Conservation (phyloP, 2,329 filamentous ascomycete species). For the Fusarium armeniacum region DNA sequence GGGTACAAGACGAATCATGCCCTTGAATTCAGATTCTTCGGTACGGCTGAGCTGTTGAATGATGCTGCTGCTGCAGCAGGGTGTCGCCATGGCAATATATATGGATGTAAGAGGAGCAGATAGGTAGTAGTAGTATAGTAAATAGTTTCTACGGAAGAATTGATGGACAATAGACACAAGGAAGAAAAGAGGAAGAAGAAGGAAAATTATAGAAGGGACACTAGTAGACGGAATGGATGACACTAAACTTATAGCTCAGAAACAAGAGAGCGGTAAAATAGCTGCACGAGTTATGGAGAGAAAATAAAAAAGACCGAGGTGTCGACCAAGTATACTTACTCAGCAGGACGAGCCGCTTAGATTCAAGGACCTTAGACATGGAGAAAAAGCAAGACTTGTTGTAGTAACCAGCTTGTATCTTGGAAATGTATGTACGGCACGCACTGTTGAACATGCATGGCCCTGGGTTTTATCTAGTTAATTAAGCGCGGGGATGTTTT, state of each 20-base stretch:
- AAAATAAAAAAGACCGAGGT: conserved; percentile 38
- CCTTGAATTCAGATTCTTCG: conserved; percentile 41
- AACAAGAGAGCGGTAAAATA: conserved; percentile 37
- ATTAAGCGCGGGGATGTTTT: conserved; percentile 29
- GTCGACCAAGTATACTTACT: conserved; percentile 32
- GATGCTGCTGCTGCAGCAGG: conserved; percentile 13
- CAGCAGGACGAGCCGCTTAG: conserved; percentile 38
- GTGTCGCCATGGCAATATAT: conserved; percentile 26
- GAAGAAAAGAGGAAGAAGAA: conserved; percentile 15
- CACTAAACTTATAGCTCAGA: conserved; percentile 38
- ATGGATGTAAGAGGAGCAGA: neutral
- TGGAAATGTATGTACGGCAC: conserved; percentile 2
- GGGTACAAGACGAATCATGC: conserved; percentile 36
- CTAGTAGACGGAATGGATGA: conserved; percentile 27
- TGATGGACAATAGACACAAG: conserved; percentile 15
- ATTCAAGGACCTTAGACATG: conserved; percentile 26
- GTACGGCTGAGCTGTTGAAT: conserved; percentile 34
- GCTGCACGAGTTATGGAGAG: conserved; percentile 25
- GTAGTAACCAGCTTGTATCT: conserved; percentile 6
- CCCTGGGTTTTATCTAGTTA: conserved; percentile 11
- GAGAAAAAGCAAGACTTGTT: conserved; percentile 34
- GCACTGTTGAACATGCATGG: conserved; percentile 5
- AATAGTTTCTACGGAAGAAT: conserved; percentile 14
- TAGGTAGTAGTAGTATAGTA: neutral
- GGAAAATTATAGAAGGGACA: conserved; percentile 20